Base-by-base conservation (phyloP, 345 rosid genomes). In the Kernera saxatilis region DNA sequence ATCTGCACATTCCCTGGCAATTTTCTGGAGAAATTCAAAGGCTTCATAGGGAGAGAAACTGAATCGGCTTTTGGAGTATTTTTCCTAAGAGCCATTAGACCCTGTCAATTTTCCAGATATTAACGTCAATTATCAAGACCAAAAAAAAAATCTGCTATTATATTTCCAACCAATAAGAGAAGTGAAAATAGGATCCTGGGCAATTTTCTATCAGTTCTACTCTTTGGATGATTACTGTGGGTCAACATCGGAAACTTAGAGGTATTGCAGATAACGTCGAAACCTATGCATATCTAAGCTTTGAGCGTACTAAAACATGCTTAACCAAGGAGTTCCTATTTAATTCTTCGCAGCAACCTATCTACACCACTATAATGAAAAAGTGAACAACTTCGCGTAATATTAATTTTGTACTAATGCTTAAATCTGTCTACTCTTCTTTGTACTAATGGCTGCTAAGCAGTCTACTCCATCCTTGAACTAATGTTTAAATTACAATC, bases 71-170 rank as follows among this genome's bases (percentile, higher is more conserved):
- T 71, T 35, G 89, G 91, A 78, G 85, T 35, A 59, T 84, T 82
- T 70, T 89, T 89, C 79, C 71, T 85, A 35, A 91, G 89, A 67
- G 95, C 93, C 95, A 88, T 91, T 41, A 64, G 71, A 55, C 46
- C 66, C 79, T 76, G 71, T 70, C 67, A 70, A 76, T 37, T 46
- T 54, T 10, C 53, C 70, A 69, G 50, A 53, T 29, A 60, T 45
- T 22, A 18, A 69, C 22, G 13, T 37, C 53, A 69, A 30, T 37
- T 32, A 54, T 54, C 64, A 54, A 21, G 2, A 10, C 52, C 40
- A 15, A 40, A 19, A 44, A 72, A 12, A 64, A 39, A 15, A 18
- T 33, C 26, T 43, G 11, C 51, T 33, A 18, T 19, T 25, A 36
- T 45, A 61, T 37, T 14, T 21, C 12, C 35, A 61, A 43, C 36